These are phyloP conservation scores for Sutorius australiensis DNA, from an alignment of 768 basidiomycete genomes.

Conservation along the genomic window DNA sequence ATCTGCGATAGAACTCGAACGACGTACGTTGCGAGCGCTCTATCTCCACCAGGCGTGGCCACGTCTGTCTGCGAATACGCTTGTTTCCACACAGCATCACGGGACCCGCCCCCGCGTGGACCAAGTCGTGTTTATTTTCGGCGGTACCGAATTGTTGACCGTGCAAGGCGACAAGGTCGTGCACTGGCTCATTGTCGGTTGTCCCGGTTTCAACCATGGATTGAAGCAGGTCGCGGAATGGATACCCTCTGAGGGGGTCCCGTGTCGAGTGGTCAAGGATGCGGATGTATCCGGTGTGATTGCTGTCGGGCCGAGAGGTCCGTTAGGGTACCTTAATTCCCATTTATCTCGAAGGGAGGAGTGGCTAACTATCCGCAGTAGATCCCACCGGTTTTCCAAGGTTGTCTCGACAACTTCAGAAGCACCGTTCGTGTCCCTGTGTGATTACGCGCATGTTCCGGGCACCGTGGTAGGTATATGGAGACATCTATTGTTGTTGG, in stretches of 20 bases:
- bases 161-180: slow-evolving; percentile 24
- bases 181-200: slow-evolving; percentile 21
- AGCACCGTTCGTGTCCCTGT: slow-evolving; percentile 20
- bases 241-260: slow-evolving; percentile 9
- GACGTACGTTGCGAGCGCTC: slow-evolving; percentile 28
- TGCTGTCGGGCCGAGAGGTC: slow-evolving; percentile 18
- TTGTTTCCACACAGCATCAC: slow-evolving; percentile 6
- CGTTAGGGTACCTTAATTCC: background rate
- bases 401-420: slow-evolving; percentile 18
- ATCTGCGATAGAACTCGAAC: slow-evolving; percentile 22
- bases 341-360: background rate
- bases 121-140: slow-evolving; percentile 26
- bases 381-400: slow-evolving; percentile 15
- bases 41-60: slow-evolving; percentile 23
- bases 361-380: background rate
- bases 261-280: slow-evolving; percentile 23
- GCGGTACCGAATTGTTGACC: slow-evolving; percentile 26
- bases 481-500: slow-evolving; percentile 22
- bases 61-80: slow-evolving; percentile 9
- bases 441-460: slow-evolving; percentile 22
- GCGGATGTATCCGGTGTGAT: slow-evolving; percentile 14
- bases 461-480: slow-evolving; percentile 25
- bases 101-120: slow-evolving; percentile 11
- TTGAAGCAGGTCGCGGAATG: slow-evolving; percentile 23
- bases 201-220: slow-evolving; percentile 8